phyloP scores from a whole-genome alignment of 164 flowering plant genomes.

The Euptelea pleiosperma region DNA sequence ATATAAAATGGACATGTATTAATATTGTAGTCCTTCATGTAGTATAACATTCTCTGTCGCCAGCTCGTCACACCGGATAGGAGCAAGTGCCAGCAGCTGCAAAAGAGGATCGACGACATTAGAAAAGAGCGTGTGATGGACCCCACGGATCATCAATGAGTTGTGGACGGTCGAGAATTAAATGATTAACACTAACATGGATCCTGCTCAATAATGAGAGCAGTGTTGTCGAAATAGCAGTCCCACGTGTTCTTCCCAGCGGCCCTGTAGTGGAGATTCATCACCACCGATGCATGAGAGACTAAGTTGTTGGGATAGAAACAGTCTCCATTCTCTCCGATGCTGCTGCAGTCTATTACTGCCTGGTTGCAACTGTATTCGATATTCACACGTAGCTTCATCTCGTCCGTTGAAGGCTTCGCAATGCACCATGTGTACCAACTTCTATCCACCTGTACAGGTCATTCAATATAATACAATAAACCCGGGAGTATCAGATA shows the following conservation, averaged over 20 bases:
- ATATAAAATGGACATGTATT: too few species aligned
- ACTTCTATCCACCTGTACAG: not conserved
- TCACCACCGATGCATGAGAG: constrained; percentile 13
- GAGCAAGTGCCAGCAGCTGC: too few species aligned
- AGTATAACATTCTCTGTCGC: too few species aligned
- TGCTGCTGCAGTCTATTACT: constrained; percentile 8
- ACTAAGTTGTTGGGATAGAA: constrained; percentile 6
- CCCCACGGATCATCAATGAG: too few species aligned
- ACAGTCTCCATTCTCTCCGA: not conserved
- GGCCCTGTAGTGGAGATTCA: constrained; percentile 13
- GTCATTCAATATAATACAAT: not conserved
- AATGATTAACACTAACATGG: too few species aligned
- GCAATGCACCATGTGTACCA: constrained; percentile 13
- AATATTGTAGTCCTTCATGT: too few species aligned
- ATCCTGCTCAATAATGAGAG: not conserved
- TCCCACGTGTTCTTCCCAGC: constrained; percentile 13
- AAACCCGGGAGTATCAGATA: too few species aligned
- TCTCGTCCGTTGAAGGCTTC: constrained; percentile 10
- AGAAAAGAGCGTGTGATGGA: too few species aligned
- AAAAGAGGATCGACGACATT: too few species aligned
- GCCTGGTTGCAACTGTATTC: constrained; percentile 5
- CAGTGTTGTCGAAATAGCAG: constrained; percentile 14
- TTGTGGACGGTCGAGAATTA: too few species aligned
- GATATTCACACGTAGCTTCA: not conserved
- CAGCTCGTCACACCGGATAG: too few species aligned